Evolutionary conservation across 208 protist genomes (phyloP).

Genomic region (Zelonia costaricensis): DNA sequence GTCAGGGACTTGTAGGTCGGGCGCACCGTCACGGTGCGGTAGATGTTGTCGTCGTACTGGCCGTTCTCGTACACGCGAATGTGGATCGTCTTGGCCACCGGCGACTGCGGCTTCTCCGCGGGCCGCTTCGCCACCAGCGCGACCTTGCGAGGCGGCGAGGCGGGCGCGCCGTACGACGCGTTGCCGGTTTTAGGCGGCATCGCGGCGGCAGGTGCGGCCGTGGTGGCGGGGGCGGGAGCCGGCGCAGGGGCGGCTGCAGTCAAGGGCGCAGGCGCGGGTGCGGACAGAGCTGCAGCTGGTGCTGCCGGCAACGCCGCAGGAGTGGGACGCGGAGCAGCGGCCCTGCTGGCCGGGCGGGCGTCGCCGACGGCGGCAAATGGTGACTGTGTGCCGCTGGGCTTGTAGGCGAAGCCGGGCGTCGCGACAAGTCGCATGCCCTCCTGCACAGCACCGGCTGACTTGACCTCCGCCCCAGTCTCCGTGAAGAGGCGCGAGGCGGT

Average conservation of each 20-base stretch:
- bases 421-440: slow-evolving; percentile 62
- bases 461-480: slow-evolving; percentile 58
- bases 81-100: slow-evolving; percentile 46
- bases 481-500: slow-evolving; percentile 67
- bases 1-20: slow-evolving; percentile 80
- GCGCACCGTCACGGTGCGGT: slow-evolving; percentile 81
- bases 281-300: too few relatives aligned
- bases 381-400: not conserved
- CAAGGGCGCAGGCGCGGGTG: too few relatives aligned
- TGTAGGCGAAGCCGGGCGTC: slow-evolving; percentile 47
- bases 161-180: not conserved
- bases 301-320: too few relatives aligned
- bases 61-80: slow-evolving; percentile 90
- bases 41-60: slow-evolving; percentile 75
- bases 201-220: too few relatives aligned
- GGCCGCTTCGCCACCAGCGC: not conserved
- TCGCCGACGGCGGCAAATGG: slow-evolving; percentile 18
- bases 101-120: not conserved
- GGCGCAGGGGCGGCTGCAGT: too few relatives aligned
- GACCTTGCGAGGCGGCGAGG: not conserved
- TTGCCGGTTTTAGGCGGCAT: too few relatives aligned
- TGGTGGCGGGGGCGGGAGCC: too few relatives aligned
- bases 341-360: not conserved
- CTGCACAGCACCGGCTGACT: slow-evolving; percentile 30
- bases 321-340: not conserved